phyloP scores from a whole-genome alignment of 306 rosid genomes.

The Benincasa hispida region DNA sequence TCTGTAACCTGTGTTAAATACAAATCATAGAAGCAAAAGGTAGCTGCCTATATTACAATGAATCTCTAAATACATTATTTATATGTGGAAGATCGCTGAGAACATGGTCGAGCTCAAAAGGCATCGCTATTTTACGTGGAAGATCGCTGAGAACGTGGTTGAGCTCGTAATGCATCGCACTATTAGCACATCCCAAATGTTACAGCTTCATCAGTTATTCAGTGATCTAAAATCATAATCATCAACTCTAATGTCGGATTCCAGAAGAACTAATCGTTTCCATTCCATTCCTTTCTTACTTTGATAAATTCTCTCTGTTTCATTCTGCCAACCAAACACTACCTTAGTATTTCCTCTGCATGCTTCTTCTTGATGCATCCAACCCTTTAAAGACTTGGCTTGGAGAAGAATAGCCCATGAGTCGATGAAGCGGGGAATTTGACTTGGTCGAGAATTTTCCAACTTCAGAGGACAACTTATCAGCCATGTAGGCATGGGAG shows the following conservation, averaged over 20 bases:
- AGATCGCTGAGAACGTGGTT: neutral
- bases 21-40: neutral
- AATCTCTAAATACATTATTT: neutral
- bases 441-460: conserved; percentile 16
- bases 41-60: neutral
- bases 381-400: conserved; percentile 47
- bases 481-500: conserved; percentile 14
- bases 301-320: neutral
- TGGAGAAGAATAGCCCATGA: conserved; percentile 79
- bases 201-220: neutral
- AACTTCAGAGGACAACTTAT: conserved; percentile 26
- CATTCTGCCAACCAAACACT: neutral
- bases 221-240: neutral
- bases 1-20: neutral
- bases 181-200: neutral
- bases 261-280: neutral
- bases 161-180: neutral
- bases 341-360: conserved; percentile 11
- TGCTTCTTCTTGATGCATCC: conserved; percentile 14
- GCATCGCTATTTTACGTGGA: no score
- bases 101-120: no score
- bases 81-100: no score
- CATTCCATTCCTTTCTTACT: neutral
- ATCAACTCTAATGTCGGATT: neutral
- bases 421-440: conserved; percentile 56